These are phyloP conservation scores for Medicago truncatula DNA, from an alignment of 306 rosid genomes.

Conservation along the genomic window MtrunA17r5.0-ANR NC_053046.1:14497001-14497500, in stretches of 20 bases:
- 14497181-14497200: slow-evolving; percentile 60
- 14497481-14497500: too few relatives aligned
- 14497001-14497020: too few relatives aligned
- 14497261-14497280: slow-evolving; percentile 77
- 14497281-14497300: slow-evolving; percentile 96
- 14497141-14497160: slow-evolving; percentile 90
- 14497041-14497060: too few relatives aligned
- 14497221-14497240: slow-evolving; percentile 84
- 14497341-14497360: neutral
- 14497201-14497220: slow-evolving; percentile 87
- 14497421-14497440: neutral
- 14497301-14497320: slow-evolving; percentile 37
- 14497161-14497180: slow-evolving; percentile 91
- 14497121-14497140: slow-evolving; percentile 49
- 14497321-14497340: too few relatives aligned
- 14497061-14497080: neutral
- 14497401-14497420: neutral
- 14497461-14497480: neutral
- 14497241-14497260: slow-evolving; percentile 82
- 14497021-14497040: too few relatives aligned
- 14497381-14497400: neutral
- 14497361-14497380: neutral
- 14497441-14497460: neutral
- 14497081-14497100: slow-evolving; percentile 4
- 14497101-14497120: slow-evolving; percentile 4